Conservation (phyloP, 805 yeast genomes). For the Candida ulmi region DNA sequence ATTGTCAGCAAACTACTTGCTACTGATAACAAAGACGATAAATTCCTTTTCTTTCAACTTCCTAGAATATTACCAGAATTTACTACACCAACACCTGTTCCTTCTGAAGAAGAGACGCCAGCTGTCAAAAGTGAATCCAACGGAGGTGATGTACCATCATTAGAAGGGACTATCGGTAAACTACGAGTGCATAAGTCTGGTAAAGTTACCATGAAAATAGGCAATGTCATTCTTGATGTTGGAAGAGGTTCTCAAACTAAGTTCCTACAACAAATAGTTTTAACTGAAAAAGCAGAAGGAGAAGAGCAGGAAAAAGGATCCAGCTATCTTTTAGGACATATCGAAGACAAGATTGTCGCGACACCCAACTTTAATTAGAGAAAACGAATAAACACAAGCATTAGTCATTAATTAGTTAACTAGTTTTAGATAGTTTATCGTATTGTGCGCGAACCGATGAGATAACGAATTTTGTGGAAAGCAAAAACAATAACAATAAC, state of each 20-base stretch:
- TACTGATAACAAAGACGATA: slow-evolving; percentile 27
- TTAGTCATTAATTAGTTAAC: too few species aligned
- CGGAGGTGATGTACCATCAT: too few species aligned
- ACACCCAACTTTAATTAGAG: slow-evolving; percentile 39
- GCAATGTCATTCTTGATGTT: slow-evolving; percentile 63
- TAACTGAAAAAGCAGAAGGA: slow-evolving; percentile 37
- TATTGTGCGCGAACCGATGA: neutral
- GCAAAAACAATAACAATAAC: neutral
- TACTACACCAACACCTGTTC: slow-evolving; percentile 11
- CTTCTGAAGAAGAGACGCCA: slow-evolving; percentile 2
- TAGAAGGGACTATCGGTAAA: slow-evolving; percentile 61
- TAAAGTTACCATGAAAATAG: slow-evolving; percentile 66
- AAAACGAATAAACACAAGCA: too few species aligned
- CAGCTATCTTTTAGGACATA: slow-evolving; percentile 47
- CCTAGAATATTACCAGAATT: slow-evolving; percentile 33
- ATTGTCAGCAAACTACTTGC: slow-evolving; percentile 23
- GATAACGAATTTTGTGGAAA: neutral
- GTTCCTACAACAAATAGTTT: slow-evolving; percentile 68
- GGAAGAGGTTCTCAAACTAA: slow-evolving; percentile 63
- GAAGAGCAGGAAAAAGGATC: slow-evolving; percentile 25
- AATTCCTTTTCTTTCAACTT: slow-evolving; percentile 32
- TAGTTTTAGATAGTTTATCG: too few species aligned
- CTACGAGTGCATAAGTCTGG: slow-evolving; percentile 82
- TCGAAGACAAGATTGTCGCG: slow-evolving; percentile 51
- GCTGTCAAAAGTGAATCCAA: slow-evolving; percentile 1